Evolutionary conservation across 2,329 filamentous ascomycete species (phyloP), one percentile per base, ranked within the genome.

Genomic region (Cladophialophora carrionii): DNA sequence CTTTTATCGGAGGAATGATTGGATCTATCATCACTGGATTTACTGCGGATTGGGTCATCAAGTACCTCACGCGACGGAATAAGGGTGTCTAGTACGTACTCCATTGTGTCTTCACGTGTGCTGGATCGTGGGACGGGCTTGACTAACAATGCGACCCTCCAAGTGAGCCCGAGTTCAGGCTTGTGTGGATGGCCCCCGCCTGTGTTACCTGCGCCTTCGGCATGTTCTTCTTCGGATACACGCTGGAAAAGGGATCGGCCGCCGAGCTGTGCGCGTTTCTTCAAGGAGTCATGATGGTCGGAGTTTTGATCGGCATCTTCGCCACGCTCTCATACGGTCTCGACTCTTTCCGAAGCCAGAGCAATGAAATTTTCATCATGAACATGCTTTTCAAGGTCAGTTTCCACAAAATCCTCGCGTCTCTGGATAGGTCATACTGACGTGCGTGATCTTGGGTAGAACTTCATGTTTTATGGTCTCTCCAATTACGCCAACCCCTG

Each of bases 1-100:
- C 63, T 1, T 69, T 69, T 34, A 43, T 69, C 17, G 67, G 67
- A 29, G 69, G 65, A 3, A 49, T 69, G 34, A 58, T 66, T 26
- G 67, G 63, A 3, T 73, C 76, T 1, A 78, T 83, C 62, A 75
- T 82, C 52, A 79, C 78, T 73, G 22, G 75, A 71, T 24, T 72
- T 2, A 61, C 74, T 8, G 74, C 72, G 1, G 77, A 78, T 65
- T 66, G 67, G 34, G 59, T 78, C 17, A 71, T 73, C 10, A 73
- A 80, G 22, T 73, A 68, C 57, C 71, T 82, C 1, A 79, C 80
- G 0, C 74, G 76, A 4, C 75, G 78, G 37, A 81, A 80, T 69
- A 73, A 76, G 34, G 79, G 79, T 46, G 73, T 78, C 62, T 70
- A 75, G 71, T 72, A 68, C 51, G 71, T 71, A 48, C 8, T 32